These are phyloP conservation scores for Imleria badia DNA, from an alignment of 768 basidiomycete species.

Conservation along the genomic window DNA sequence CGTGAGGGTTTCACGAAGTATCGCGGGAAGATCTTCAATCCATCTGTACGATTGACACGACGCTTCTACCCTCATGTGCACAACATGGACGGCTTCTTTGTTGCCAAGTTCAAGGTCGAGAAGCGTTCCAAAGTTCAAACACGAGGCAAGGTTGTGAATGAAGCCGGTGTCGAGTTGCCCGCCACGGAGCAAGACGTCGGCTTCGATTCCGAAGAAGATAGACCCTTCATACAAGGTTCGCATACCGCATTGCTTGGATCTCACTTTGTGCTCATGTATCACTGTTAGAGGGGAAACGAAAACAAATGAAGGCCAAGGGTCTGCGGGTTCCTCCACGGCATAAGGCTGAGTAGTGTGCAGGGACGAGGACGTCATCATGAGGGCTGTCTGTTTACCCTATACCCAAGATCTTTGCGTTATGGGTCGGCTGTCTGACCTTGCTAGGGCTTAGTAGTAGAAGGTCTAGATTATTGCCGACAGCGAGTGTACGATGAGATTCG, in stretches of 20 bases:
- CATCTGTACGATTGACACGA: conserved; percentile 76
- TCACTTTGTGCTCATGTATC: conserved; percentile 3
- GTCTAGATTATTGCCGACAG: neutral
- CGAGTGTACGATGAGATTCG: conserved; percentile 8
- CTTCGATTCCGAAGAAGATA: conserved; percentile 79
- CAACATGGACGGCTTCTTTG: conserved; percentile 99
- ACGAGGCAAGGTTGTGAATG: conserved; percentile 27
- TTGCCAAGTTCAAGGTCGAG: conserved; percentile 97
- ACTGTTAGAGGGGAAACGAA: conserved; percentile 64
- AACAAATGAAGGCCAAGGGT: conserved; percentile 73
- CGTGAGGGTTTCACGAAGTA: conserved; percentile 87
- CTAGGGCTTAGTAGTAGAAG: neutral
- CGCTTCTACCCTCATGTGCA: conserved; percentile 97
- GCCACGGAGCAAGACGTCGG: conserved; percentile 35
- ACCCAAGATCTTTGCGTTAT: neutral
- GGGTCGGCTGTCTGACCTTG: neutral
- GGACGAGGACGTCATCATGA: conserved; percentile 18
- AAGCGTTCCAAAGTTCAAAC: conserved; percentile 56
- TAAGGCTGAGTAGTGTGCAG: conserved; percentile 28
- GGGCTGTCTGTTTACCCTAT: neutral
- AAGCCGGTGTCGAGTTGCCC: conserved; percentile 27
- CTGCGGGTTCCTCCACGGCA: conserved; percentile 61
- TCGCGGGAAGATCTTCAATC: conserved; percentile 86
- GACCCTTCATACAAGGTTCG: conserved; percentile 76
- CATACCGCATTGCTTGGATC: conserved; percentile 8